These are phyloP conservation scores for Gentiana straminea DNA, from an alignment of 257 asterid species.

Conservation along the genomic window DNA sequence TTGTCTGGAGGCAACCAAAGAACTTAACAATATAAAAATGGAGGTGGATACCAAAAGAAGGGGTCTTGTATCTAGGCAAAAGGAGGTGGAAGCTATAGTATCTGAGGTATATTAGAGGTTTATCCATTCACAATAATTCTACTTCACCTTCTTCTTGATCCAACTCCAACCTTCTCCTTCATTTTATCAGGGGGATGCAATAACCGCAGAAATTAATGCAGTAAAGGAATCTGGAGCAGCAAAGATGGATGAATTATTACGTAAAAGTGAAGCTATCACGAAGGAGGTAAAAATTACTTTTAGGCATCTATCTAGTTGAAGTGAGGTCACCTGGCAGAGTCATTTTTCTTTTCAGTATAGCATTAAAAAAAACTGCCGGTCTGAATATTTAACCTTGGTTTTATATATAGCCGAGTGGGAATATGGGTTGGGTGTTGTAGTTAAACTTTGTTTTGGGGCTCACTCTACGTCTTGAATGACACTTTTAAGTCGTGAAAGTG, in stretches of 20 bases:
- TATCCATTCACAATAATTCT: neutral
- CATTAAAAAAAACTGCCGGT: too few relatives aligned
- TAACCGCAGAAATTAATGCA: slow-evolving; percentile 26
- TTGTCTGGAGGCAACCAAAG: slow-evolving; percentile 39
- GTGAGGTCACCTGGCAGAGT: too few relatives aligned
- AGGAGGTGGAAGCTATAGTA: slow-evolving; percentile 51
- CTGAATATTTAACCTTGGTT: too few relatives aligned
- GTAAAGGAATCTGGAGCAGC: slow-evolving; percentile 53
- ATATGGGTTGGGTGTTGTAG: too few relatives aligned
- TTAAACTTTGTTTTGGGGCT: too few relatives aligned
- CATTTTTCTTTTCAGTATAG: too few relatives aligned
- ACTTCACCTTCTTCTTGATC: too few relatives aligned
- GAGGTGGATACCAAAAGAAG: slow-evolving; percentile 55
- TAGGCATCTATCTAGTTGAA: too few relatives aligned
- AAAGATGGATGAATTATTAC: slow-evolving; percentile 34
- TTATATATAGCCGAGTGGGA: too few relatives aligned
- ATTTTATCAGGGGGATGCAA: slow-evolving; percentile 39
- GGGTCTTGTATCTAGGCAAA: slow-evolving; percentile 40
- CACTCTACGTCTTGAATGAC: too few relatives aligned
- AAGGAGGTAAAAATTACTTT: slow-evolving; percentile 32
- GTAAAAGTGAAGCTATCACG: slow-evolving; percentile 51
- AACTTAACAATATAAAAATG: slow-evolving; percentile 43
- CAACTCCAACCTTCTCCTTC: slow-evolving; percentile 5
- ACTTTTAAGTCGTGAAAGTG: too few relatives aligned
- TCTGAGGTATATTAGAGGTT: slow-evolving; percentile 39